Evolutionary conservation across 2,329 filamentous ascomycete species (phyloP), one percentile per base, ranked within the genome.

Genomic region (Pseudohalonectria lignicola): DNA sequence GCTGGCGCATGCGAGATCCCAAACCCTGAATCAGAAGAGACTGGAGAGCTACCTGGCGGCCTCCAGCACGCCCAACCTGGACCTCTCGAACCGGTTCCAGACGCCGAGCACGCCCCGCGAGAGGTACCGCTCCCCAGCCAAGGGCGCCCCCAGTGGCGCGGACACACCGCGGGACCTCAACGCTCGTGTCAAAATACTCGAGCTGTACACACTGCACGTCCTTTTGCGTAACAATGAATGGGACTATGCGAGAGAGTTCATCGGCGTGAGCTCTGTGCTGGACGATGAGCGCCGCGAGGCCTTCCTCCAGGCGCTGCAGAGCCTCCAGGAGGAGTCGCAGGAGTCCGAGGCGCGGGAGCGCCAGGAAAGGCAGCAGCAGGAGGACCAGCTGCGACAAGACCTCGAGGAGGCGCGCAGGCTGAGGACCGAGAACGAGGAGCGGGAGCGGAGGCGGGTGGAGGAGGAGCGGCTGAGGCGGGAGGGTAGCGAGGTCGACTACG

Each of bases 191-290:
- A 94, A 93, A 63, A 84, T 98, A 31, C 75, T 98, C 36, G 92
- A 98, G 61, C 71, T 98, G 8, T 98, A 95, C 58, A 93, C 87
- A 1, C 71, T 98, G 4, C 92, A 98, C 54, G 86, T 96, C 7
- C 75, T 98, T n/a, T 79, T 90, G 5, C 75, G 86, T 38, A 96
- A 95, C 49, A 79, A 86, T 40, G 87, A 96, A 61, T 98, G 92
- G 92, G 86, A 94, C 41, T 95, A 95, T 51, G 86, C 92, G 4
- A 76, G 78, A 42, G 85, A 94, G 49, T 96, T 96, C 57, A 93
- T 96, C 52, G 77, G 71, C 51, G 76, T 86, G 52, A 92, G 80
- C 56, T 79, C 90, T 34, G 77, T 94, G 19, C 71, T 98, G 1
- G 90, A 96, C 55, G 90, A 95, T 37, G 92, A 96, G 62, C 76